phyloP scores from a whole-genome alignment of 768 basidiomycete species.

The Grammothele lineata region DNA sequence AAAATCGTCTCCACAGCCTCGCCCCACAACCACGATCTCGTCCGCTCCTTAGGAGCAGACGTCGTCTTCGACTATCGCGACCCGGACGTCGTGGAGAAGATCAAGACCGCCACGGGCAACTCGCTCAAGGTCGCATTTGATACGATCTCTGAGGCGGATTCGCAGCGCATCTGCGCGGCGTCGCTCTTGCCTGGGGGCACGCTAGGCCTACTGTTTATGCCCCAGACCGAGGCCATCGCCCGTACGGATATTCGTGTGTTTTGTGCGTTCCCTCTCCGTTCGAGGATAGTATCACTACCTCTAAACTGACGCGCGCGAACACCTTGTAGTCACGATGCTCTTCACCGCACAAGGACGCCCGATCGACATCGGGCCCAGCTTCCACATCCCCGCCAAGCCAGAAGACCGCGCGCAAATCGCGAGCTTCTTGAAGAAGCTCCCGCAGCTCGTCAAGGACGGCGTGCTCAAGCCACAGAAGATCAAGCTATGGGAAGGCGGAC shows the following conservation, averaged over 20 bases:
- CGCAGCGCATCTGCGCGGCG: conserved; percentile 2
- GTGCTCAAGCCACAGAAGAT: conserved; percentile 20
- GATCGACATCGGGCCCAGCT: too few relatives aligned
- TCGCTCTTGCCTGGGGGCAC: not conserved
- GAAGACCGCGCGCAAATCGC: conserved; percentile 13
- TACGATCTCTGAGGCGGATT: conserved; percentile 25
- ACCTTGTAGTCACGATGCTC: too few relatives aligned
- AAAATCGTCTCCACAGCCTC: conserved; percentile 43
- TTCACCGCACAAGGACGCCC: too few relatives aligned
- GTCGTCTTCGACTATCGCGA: conserved; percentile 37
- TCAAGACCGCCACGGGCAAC: conserved; percentile 23
- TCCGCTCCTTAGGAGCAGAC: conserved; percentile 39
- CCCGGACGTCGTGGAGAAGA: conserved; percentile 24
- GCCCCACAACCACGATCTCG: conserved; percentile 30
- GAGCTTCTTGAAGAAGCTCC: conserved; percentile 10
- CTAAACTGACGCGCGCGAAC: too few relatives aligned
- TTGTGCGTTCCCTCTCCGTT: too few relatives aligned
- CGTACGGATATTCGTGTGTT: conserved; percentile 16
- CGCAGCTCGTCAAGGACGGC: conserved; percentile 12
- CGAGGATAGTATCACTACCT: too few relatives aligned
- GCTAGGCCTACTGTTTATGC: conserved; percentile 4
- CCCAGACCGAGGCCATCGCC: conserved; percentile 2
- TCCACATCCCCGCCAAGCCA: not conserved
- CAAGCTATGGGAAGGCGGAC: conserved; percentile 15
- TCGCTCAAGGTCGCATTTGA: conserved; percentile 24